Conservation (phyloP, 352 stramenopile species). For the Blastocystis sp. region DNA sequence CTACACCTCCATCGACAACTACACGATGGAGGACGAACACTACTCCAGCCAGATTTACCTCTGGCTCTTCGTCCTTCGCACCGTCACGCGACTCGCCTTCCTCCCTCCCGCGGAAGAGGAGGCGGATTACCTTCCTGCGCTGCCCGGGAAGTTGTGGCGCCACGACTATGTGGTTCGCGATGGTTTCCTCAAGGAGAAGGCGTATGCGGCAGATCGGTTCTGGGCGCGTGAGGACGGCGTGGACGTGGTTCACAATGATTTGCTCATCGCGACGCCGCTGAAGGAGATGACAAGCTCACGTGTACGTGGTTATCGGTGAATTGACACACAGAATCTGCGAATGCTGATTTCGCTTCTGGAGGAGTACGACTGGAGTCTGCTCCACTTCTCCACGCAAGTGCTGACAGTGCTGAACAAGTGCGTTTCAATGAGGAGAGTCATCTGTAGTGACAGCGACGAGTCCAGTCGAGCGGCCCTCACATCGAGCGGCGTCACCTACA, state of each 20-base stretch:
- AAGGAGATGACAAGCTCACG: background rate
- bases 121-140: background rate
- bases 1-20: background rate
- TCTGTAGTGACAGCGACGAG: slow-evolving; percentile 10
- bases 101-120: slow-evolving; percentile 12
- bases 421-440: background rate
- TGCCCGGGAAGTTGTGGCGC: background rate
- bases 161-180: background rate
- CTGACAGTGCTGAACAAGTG: slow-evolving; percentile 18
- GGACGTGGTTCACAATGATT: background rate
- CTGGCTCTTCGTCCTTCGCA: slow-evolving; percentile 37
- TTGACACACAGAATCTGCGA: background rate
- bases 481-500: background rate
- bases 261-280: background rate
- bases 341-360: slow-evolving; percentile 6
- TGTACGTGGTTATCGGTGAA: background rate
- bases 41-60: background rate
- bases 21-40: slow-evolving; percentile 9
- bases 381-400: background rate
- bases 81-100: background rate
- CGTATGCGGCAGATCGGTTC: slow-evolving; percentile 4
- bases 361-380: slow-evolving; percentile 21
- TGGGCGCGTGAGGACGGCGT: background rate
- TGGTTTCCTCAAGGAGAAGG: background rate
- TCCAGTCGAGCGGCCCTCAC: background rate